Base-by-base conservation (phyloP, 768 basidiomycete species). In the Lenzites betulinus region DNA sequence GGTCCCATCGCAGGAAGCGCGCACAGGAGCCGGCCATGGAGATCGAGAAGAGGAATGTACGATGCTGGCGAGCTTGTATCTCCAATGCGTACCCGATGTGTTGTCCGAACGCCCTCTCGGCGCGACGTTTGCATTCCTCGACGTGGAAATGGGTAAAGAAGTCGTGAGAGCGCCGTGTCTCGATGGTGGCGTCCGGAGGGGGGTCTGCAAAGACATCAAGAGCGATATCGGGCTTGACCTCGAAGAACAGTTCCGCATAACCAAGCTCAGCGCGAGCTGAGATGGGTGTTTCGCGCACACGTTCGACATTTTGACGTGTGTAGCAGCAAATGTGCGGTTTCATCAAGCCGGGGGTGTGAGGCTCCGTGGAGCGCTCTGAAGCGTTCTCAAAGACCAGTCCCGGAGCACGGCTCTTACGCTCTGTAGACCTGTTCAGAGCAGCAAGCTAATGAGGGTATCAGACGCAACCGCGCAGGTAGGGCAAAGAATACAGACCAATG, bases 1-100 rank as follows among this genome's bases (percentile, higher is more conserved):
- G 53, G 15, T 55, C 54, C 53, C 60, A 56, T 1, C 60, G 60
- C 2, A 55, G 1, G 22, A 61, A 22, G 7, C 60, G 60, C 2
- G 60, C 53, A 39, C 38, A 26, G 11, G 44, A 46, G 23, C 44
- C 44, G 44, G 44, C 22, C 23, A 46, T 46, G 22, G 44, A 46
- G 1, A 46, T 16, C 12, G 44, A 46, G 25, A 46, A 46, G 36
- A 39, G 51, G 51, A 6, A 39, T 9, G 16, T 15, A 6, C 75
- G 72, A 42, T 71, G 67, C 52, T 75, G 76, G 12, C 65, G 61
- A n/a, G 66, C 58, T 28, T 61, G 62, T 42, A 38, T 38, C 33
- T 51, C 50, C 33, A 23, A n/a, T 16, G 33, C 50, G 35, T 51
- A 51, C 9, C 35, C 30, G 18, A 51, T 51, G 35, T 51, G 50